A percentile compares a stretch with the other conserved stretches of the same genome.
Evolutionary conservation across 2,329 filamentous ascomycete species (phyloP).

Genomic region (Fusarium virguliforme): DNA sequence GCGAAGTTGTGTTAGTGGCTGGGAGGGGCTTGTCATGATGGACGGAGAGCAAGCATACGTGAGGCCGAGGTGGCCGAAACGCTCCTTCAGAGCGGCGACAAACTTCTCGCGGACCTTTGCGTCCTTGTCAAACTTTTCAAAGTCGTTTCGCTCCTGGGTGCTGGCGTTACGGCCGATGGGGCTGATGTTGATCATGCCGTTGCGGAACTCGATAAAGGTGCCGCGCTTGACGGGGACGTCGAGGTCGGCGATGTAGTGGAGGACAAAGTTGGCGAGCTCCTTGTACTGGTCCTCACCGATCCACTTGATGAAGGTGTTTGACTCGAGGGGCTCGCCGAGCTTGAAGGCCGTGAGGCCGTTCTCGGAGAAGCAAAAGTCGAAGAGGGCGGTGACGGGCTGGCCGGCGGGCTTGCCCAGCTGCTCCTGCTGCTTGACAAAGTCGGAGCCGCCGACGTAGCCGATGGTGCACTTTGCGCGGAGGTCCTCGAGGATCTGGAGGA

Average conservation of each 20-base stretch:
- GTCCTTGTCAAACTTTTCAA: constrained; percentile 84
- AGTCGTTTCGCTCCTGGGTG: constrained; percentile 84
- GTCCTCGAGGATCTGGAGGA: constrained; percentile 83
- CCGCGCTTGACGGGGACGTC: constrained; percentile 88
- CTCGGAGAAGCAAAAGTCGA: constrained; percentile 98
- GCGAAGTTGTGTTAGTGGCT: constrained; percentile 20
- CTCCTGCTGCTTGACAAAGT: constrained; percentile 95
- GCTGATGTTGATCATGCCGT: constrained; percentile 91
- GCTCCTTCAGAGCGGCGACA: constrained; percentile 82
- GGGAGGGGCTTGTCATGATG: constrained; percentile 11
- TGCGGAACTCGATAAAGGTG: constrained; percentile 90
- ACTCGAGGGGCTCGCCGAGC: constrained; percentile 81
- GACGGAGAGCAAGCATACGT: constrained; percentile 73
- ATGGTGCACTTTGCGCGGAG: constrained; percentile 92
- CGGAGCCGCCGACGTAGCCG: constrained; percentile 92
- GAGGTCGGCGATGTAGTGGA: constrained; percentile 88
- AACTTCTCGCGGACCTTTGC: constrained; percentile 84
- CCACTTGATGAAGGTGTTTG: constrained; percentile 91
- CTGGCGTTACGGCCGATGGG: constrained; percentile 91
- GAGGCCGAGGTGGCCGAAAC: constrained; percentile 86
- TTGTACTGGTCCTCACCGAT: constrained; percentile 89
- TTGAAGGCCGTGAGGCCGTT: constrained; percentile 96
- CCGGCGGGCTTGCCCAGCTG: constrained; percentile 81
- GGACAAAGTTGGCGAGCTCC: constrained; percentile 80
- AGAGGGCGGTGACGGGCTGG: constrained; percentile 83